Conservation (phyloP, 2,329 filamentous ascomycete genomes). For the Aspergillus ruber region DNA sequence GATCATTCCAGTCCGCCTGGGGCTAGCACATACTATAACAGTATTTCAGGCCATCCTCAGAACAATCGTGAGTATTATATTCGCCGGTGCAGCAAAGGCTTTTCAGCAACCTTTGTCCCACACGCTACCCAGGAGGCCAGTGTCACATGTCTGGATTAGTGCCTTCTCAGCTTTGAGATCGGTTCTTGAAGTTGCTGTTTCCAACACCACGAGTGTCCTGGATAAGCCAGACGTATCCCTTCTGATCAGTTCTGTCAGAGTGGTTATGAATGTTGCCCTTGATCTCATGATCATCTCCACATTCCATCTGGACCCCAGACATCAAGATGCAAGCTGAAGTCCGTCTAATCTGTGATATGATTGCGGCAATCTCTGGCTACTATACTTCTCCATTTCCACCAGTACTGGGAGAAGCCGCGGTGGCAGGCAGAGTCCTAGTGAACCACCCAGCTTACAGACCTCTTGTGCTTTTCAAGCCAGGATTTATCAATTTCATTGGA, state of each 20-base stretch:
- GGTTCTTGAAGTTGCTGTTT: conserved; percentile 58
- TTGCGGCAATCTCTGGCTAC: conserved; percentile 51
- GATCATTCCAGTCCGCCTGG: conserved; percentile 48
- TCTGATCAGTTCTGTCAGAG: conserved; percentile 58
- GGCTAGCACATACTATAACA: conserved; percentile 56
- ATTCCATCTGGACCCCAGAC: conserved; percentile 52
- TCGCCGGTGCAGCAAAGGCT: conserved; percentile 49
- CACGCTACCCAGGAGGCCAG: conserved; percentile 50
- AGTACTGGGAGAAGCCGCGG: conserved; percentile 1
- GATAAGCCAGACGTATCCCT: conserved; percentile 65
- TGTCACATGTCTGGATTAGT: conserved; percentile 54
- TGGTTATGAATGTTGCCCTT: conserved; percentile 60
- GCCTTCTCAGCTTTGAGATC: conserved; percentile 58
- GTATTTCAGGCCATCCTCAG: conserved; percentile 51
- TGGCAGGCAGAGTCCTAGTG: neutral
- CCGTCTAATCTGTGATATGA: conserved; percentile 55
- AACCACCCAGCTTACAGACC: conserved; percentile 17
- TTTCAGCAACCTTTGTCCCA: conserved; percentile 60
- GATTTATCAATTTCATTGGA: conserved; percentile 55
- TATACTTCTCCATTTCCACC: conserved; percentile 48
- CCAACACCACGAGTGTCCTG: conserved; percentile 56
- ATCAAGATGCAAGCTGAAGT: conserved; percentile 61
- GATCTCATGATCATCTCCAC: conserved; percentile 61
- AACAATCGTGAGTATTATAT: conserved; percentile 53
- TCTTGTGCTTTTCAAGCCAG: conserved; percentile 50